Evolutionary conservation across 257 asterid species (phyloP).

Genomic region (Echium plantagineum): DNA sequence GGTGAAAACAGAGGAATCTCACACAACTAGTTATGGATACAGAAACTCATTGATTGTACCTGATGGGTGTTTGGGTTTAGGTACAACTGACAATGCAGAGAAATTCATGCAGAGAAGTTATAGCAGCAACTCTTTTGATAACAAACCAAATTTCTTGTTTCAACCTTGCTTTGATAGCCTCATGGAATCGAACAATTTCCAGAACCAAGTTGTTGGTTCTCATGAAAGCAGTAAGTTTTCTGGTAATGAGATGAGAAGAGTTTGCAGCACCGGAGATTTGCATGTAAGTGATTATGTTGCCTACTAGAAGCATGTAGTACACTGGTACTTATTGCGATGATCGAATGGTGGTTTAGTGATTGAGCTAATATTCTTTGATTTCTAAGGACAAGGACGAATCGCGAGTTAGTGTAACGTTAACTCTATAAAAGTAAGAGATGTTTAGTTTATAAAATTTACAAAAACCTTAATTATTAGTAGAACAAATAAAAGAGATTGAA

Average conservation of each 20-base stretch:
- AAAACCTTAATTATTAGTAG: too few relatives aligned
- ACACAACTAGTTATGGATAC: conserved; percentile 4
- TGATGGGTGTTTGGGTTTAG: conserved; percentile 14
- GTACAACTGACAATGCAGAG: conserved; percentile 21
- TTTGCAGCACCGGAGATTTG: conserved; percentile 76
- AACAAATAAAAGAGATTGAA: too few relatives aligned
- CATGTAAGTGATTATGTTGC: conserved; percentile 28
- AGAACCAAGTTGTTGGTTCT: conserved; percentile 23
- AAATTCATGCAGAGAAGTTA: conserved; percentile 73
- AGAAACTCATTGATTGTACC: conserved; percentile 17
- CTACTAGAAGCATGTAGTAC: background rate
- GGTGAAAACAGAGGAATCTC: conserved; percentile 49
- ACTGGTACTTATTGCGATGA: too few relatives aligned
- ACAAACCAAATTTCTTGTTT: conserved; percentile 18
- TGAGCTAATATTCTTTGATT: too few relatives aligned
- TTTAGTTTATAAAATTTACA: too few relatives aligned
- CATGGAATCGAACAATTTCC: conserved; percentile 33
- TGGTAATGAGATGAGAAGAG: conserved; percentile 58
- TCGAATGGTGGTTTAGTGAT: too few relatives aligned
- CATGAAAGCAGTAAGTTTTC: conserved; percentile 27
- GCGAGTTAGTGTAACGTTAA: too few relatives aligned
- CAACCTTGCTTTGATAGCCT: conserved; percentile 35
- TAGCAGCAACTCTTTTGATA: conserved; percentile 55
- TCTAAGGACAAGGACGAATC: too few relatives aligned
- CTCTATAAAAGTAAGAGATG: too few relatives aligned